These are phyloP conservation scores for Pleurotus ostreatus DNA, from an alignment of 768 basidiomycete species.

Conservation along the genomic window DNA sequence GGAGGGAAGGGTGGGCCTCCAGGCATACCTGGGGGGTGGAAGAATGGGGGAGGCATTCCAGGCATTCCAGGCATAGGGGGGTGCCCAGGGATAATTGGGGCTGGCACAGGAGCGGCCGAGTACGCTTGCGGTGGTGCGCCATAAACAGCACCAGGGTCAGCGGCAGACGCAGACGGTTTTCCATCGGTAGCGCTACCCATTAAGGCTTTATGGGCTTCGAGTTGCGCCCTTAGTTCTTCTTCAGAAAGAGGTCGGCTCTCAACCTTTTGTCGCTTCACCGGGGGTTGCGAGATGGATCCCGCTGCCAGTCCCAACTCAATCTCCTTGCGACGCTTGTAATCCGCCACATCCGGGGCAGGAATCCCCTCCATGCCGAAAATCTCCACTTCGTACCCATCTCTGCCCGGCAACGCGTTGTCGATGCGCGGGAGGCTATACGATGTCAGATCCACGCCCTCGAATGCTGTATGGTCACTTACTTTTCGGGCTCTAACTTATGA, in stretches of 20 bases:
- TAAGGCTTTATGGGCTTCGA: slow-evolving; percentile 86
- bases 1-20: slow-evolving; percentile 34
- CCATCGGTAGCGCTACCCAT: slow-evolving; percentile 62
- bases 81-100: slow-evolving; percentile 19
- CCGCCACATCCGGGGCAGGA: slow-evolving; percentile 88
- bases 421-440: slow-evolving; percentile 70
- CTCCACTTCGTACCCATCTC: slow-evolving; percentile 97
- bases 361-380: slow-evolving; percentile 99
- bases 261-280: slow-evolving; percentile 74
- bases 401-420: slow-evolving; percentile 92
- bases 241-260: slow-evolving; percentile 77
- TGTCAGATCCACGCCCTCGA: neutral
- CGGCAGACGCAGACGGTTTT: slow-evolving; percentile 28
- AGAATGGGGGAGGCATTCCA: slow-evolving; percentile 28
- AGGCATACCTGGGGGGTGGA: slow-evolving; percentile 40
- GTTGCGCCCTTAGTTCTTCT: slow-evolving; percentile 78
- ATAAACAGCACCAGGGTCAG: slow-evolving; percentile 56
- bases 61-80: slow-evolving; percentile 24
- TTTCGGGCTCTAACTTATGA: slow-evolving; percentile 97
- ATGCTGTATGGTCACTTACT: slow-evolving; percentile 37
- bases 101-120: slow-evolving; percentile 40
- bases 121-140: slow-evolving; percentile 75
- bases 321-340: slow-evolving; percentile 94
- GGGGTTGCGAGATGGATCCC: slow-evolving; percentile 78
- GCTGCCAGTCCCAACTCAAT: slow-evolving; percentile 85